Evolutionary conservation across 169 alveolate species (phyloP), one percentile per base, ranked within the genome.

Genomic region (Babesia bigemina): DNA sequence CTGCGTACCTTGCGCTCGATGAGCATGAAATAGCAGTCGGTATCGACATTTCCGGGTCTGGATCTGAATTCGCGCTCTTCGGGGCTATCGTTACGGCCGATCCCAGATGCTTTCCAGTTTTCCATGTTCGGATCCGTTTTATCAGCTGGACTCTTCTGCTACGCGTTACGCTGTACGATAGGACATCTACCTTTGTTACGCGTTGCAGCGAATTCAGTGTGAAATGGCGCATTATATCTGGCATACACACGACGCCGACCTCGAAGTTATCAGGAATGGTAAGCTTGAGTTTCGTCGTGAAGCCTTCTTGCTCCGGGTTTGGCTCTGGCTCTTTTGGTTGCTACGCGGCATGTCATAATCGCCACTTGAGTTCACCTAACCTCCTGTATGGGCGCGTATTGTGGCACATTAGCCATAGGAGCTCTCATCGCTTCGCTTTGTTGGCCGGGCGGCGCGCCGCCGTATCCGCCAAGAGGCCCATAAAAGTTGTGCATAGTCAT

Each of bases 21-120:
- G 10, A 82, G 45, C 89, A 82, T 73, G 73, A 82, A 82, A 48
- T 82, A 82, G 57, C 89, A 82, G 69, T 66, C 74, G 16, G 89
- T 63, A 39, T 82, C 89, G 13, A 82, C 75, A 39, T 36, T 63
- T 12, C 75, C 50, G n/a, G 57, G 61, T 66, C 63, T 72, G 21
- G 58, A 26, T 57, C 49, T 82, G 53, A 74, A 82, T 21, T 65
- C 65, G 17, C 75, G 63, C 14, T 53, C 56, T 49, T 55, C 74
- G 28, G 48, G 29, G 11, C 3, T 49, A 14, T 63, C 50, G 7
- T 48, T 50, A 17, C 53, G 72, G 19, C 67, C 70, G 9, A 59
- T 69, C 13, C 67, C 65, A 0, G 57, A 13, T 14, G 29, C 78
- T 24, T 26, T 16, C 69, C 72, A 67, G 55, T 28, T n/a, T 45